phyloP scores from a whole-genome alignment of 352 stramenopile genomes.

The Hyaloperonospora brassicae region DNA sequence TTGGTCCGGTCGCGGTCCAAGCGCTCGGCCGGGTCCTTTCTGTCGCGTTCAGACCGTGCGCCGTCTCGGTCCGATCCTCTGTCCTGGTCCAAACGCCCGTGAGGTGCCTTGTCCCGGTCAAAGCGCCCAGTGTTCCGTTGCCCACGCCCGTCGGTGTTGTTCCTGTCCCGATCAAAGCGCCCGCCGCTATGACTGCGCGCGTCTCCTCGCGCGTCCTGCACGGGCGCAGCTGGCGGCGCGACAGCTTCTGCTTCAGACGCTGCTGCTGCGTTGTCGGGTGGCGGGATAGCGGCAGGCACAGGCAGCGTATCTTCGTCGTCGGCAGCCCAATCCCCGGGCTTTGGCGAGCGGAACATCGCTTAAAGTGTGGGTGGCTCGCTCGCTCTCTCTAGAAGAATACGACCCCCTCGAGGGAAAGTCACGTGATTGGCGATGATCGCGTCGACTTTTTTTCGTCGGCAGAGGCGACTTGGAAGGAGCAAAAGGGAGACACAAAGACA shows the following conservation, averaged over 20 bases:
- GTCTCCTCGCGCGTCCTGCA: too few relatives aligned
- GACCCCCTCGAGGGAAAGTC: too few relatives aligned
- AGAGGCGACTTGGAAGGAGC: too few relatives aligned
- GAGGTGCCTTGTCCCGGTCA: too few relatives aligned
- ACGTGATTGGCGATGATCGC: conserved; percentile 2
- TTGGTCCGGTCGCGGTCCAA: conserved; percentile 11
- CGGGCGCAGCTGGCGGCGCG: too few relatives aligned
- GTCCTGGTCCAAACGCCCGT: conserved; percentile 6
- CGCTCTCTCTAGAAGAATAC: neutral
- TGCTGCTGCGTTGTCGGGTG: too few relatives aligned
- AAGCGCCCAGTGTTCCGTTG: too few relatives aligned
- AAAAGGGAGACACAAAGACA: too few relatives aligned
- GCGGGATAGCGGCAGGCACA: neutral
- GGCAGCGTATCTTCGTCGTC: conserved; percentile 53
- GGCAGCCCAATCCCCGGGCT: conserved; percentile 65
- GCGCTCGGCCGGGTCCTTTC: conserved; percentile 8
- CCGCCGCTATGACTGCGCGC: too few relatives aligned
- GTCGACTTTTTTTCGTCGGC: too few relatives aligned
- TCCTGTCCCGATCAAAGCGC: conserved; percentile 13
- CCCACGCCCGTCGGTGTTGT: conserved; percentile 7
- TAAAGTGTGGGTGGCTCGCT: neutral
- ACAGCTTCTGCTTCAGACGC: too few relatives aligned
- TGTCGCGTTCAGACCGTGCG: conserved; percentile 12
- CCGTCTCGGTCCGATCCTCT: conserved; percentile 5
- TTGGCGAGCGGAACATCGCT: conserved; percentile 61